Evolutionary conservation across 2,329 filamentous ascomycete genomes (phyloP).

Genomic region (Xylaria sp.): DNA sequence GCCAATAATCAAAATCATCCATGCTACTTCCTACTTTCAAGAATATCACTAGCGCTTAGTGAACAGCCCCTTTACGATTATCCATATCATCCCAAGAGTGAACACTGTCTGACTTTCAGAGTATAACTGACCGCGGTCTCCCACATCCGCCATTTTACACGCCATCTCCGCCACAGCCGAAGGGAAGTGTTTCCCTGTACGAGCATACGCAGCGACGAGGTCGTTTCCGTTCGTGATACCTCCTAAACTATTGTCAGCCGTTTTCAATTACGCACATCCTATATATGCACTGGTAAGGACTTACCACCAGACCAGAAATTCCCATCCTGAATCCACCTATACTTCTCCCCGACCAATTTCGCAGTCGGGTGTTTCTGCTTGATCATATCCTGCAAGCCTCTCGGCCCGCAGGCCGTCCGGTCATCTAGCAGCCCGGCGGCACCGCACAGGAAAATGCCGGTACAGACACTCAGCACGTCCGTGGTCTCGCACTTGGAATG

Average conservation of each 20-base stretch:
- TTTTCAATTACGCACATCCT: not conserved
- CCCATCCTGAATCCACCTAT: conserved; percentile 32
- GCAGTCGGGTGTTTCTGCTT: conserved; percentile 19
- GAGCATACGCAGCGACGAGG: conserved; percentile 30
- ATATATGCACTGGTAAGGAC: not conserved
- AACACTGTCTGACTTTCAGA: conserved; percentile 20
- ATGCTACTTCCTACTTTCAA: too few relatives aligned
- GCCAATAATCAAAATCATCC: not conserved
- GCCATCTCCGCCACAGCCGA: conserved; percentile 27
- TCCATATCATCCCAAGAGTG: conserved; percentile 22
- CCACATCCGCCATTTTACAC: conserved; percentile 34
- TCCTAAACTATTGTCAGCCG: conserved; percentile 14
- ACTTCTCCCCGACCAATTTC: conserved; percentile 31
- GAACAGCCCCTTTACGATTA: conserved; percentile 26
- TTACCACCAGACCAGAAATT: conserved; percentile 32
- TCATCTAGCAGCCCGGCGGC: conserved; percentile 27
- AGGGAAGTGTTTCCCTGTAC: conserved; percentile 27
- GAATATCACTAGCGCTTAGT: not conserved
- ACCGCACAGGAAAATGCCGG: conserved; percentile 30
- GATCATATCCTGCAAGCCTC: conserved; percentile 25
- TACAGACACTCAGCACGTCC: conserved; percentile 31
- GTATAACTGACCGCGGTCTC: conserved; percentile 27
- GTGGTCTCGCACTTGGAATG: conserved; percentile 20
- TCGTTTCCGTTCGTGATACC: conserved; percentile 35
- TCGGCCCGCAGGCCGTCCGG: conserved; percentile 24